Base-by-base conservation (phyloP, 495 filamentous ascomycete species). In the Trichoderma virens region DNA sequence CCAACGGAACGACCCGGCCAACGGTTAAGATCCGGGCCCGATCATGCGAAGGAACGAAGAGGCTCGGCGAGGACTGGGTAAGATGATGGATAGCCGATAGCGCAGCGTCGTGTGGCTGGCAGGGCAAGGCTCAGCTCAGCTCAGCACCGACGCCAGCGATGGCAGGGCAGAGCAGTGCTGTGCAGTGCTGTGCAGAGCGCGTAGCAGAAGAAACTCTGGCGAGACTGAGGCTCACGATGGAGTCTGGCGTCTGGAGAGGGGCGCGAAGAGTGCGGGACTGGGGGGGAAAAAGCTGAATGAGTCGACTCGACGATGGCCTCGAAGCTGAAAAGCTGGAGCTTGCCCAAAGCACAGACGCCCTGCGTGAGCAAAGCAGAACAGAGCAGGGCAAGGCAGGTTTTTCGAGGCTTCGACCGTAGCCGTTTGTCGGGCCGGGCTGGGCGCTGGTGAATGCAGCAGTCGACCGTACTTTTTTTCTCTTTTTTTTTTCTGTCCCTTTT, bases 81-180 rank as follows among this genome's bases (percentile, higher is more conserved):
- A 56, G 51, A 30, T 16, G 27, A 14, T 56, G 23, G 11, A 28
- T 23, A 23, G 25, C 51, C 25, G 51, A 56, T 56, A 30, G 27
- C 51, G 51, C 51, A 56, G 23, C 51, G 51, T 56, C n/a, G 51
- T 56, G 51, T 56, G 51, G 16, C 51, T 13, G 51, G 20, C 9
- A 56, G 18, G 20, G 39, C 43, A 20, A n/a, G 11, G 32, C 32
- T 35, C 32, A 35, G 32, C 32, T 35, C 32, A 35, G 32, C 32
- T 27, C 25, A 56, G 27, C 51, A 56, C 11, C 25, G 11, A 56
- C 23, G 51, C 51, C 51, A 16, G 51, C 23, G 25, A 56, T 30
- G 51, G 11, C 1, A 47, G 43, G 5, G 43, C 23, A 56, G 20
- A 56, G 11, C 1, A 56, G 51, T 8, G 51, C 51, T 20, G 51